Conservation (phyloP, 495 filamentous ascomycete species). For the Talaromyces thailandensis region DNA sequence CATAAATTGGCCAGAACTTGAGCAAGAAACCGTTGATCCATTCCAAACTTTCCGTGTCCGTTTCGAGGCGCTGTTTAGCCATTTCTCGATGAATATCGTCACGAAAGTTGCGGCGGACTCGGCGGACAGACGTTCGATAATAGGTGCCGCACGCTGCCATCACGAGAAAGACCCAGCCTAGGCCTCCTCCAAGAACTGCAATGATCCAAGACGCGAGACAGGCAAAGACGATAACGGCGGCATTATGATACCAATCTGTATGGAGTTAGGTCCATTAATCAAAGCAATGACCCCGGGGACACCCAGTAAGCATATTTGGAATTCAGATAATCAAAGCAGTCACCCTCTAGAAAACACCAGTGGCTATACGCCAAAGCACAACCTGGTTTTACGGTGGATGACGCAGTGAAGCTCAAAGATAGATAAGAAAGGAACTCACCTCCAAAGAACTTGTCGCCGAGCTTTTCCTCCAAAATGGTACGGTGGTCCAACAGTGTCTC, state of each 20-base stretch:
- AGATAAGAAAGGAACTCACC: conserved; percentile 42
- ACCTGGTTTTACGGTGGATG: no score
- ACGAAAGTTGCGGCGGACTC: conserved; percentile 90
- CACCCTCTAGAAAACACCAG: neutral
- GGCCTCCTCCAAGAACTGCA: conserved; percentile 78
- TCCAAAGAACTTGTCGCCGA: conserved; percentile 88
- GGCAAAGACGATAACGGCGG: conserved; percentile 83
- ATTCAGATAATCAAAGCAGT: no score
- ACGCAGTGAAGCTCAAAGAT: no score
- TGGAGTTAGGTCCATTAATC: no score
- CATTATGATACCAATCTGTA: conserved; percentile 97
- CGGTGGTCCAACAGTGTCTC: conserved; percentile 76
- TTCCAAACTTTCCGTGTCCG: conserved; percentile 86
- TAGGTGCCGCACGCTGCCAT: conserved; percentile 91
- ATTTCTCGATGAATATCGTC: conserved; percentile 93
- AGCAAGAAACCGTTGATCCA: conserved; percentile 99
- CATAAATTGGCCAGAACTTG: conserved; percentile 99
- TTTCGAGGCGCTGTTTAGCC: conserved; percentile 80
- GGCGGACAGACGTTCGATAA: conserved; percentile 89
- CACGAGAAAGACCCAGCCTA: conserved; percentile 86
- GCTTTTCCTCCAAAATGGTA: conserved; percentile 72
- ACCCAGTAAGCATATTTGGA: no score
- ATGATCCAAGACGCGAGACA: conserved; percentile 86
- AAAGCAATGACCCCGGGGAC: no score
- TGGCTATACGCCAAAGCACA: conserved; percentile 5